A percentile compares a stretch with the other conserved stretches of the same genome.
phyloP scores from a whole-genome alignment of 2,329 filamentous ascomycete genomes.

The Kalmusia sp. region DNA sequence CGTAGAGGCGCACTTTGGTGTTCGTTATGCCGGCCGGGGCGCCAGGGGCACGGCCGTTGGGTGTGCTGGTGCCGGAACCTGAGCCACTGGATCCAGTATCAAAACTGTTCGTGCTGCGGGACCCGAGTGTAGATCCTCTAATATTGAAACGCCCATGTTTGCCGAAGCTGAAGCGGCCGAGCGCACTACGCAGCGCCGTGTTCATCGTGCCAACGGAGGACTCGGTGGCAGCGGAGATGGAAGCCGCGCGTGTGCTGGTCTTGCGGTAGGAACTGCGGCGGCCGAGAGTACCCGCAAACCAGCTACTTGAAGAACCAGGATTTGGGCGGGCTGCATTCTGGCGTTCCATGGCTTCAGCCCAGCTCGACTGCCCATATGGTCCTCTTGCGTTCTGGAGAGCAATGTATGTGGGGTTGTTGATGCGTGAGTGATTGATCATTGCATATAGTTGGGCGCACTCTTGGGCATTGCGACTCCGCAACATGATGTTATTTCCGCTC shows the following conservation, averaged over 20 bases:
- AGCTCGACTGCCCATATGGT: constrained; percentile 55
- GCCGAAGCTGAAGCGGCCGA: constrained; percentile 74
- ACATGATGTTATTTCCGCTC: constrained; percentile 81
- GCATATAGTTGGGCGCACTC: constrained; percentile 86
- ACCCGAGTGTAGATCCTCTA: constrained; percentile 75
- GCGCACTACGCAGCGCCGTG: constrained; percentile 73
- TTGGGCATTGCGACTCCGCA: constrained; percentile 77
- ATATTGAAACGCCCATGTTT: constrained; percentile 82
- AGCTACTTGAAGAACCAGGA: constrained; percentile 53
- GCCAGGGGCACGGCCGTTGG: constrained; percentile 33
- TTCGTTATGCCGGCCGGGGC: constrained; percentile 74
- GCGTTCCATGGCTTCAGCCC: constrained; percentile 60
- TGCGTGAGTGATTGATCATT: constrained; percentile 85
- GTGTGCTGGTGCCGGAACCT: constrained; percentile 44
- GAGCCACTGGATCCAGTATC: constrained; percentile 57
- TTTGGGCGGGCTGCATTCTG: constrained; percentile 54
- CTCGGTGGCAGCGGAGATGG: constrained; percentile 70
- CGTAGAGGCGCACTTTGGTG: constrained; percentile 85
- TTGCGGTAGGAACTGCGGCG: constrained; percentile 64
- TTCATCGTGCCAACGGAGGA: constrained; percentile 79
- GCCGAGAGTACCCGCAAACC: constrained; percentile 53
- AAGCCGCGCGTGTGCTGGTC: constrained; percentile 59
- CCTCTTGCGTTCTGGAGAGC: constrained; percentile 75
- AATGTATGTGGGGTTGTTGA: constrained; percentile 93
- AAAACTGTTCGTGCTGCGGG: constrained; percentile 62